Conservation (phyloP, 1,284 basidiomycete genomes). For the Microbotryum silenes-acaulis region DNA sequence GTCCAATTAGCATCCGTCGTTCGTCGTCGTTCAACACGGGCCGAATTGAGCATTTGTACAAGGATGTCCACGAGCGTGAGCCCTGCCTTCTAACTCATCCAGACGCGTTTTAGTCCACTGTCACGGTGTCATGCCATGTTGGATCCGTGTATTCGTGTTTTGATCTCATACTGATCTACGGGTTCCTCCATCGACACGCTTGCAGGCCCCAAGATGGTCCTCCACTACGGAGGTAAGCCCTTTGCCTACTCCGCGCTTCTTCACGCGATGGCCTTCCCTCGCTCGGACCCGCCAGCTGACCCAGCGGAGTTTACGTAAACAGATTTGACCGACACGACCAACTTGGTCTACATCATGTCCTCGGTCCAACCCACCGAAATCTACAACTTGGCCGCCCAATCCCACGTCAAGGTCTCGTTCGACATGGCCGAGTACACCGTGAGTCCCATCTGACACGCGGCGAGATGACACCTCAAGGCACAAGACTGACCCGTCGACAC, state of each 20-base stretch:
- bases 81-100: not conserved
- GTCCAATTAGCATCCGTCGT: slow-evolving; percentile 68
- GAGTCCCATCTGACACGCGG: slow-evolving; percentile 5
- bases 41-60: slow-evolving; percentile 79
- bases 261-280: too few species aligned
- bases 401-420: slow-evolving; percentile 92
- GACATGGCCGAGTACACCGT: slow-evolving; percentile 91
- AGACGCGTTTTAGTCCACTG: not conserved
- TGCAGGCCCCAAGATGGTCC: slow-evolving; percentile 56
- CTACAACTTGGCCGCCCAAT: slow-evolving; percentile 93
- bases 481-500: not conserved
- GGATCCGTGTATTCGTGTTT: not conserved
- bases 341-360: slow-evolving; percentile 85
- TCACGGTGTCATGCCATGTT: not conserved
- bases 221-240: slow-evolving; percentile 68
- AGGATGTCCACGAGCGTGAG: slow-evolving; percentile 63
- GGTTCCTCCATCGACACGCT: not conserved
- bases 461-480: not conserved
- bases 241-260: slow-evolving; percentile 40
- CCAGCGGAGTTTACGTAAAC: not conserved
- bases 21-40: slow-evolving; percentile 91
- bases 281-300: not conserved
- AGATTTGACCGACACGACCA: slow-evolving; percentile 72
- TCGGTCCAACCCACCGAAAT: slow-evolving; percentile 81
- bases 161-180: slow-evolving; percentile 34